Percentiles rank a stretch among this genome's conserved stretches.
phyloP scores from a whole-genome alignment of 2,329 filamentous ascomycete species.

The Chaetothyriales sp. region DNA sequence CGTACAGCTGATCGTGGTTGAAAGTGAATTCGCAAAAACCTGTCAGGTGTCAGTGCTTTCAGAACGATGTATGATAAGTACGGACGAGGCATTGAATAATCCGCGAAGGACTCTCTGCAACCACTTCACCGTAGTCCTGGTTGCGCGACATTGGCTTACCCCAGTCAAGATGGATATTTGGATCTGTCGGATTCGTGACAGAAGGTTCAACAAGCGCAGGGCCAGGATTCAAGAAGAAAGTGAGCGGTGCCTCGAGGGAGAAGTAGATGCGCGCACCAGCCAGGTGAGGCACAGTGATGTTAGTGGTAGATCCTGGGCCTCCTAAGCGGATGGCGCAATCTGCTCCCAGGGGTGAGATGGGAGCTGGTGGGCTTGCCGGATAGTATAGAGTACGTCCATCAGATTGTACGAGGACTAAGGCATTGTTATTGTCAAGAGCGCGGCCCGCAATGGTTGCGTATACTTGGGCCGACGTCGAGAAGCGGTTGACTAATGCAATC shows the following conservation, averaged over 20 bases:
- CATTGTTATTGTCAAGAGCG: slow-evolving; percentile 46
- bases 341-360: slow-evolving; percentile 36
- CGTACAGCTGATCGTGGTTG: slow-evolving; percentile 48
- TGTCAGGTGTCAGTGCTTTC: not conserved
- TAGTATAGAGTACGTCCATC: slow-evolving; percentile 55
- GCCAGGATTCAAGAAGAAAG: slow-evolving; percentile 57
- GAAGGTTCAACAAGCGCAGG: slow-evolving; percentile 63
- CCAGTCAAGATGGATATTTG: slow-evolving; percentile 50
- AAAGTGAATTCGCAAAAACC: slow-evolving; percentile 57
- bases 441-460: slow-evolving; percentile 61
- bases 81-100: no score
- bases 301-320: slow-evolving; percentile 44
- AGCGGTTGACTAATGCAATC: slow-evolving; percentile 53
- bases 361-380: slow-evolving; percentile 43
- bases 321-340: slow-evolving; percentile 54
- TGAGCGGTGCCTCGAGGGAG: slow-evolving; percentile 45
- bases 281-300: slow-evolving; percentile 54
- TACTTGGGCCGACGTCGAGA: slow-evolving; percentile 40
- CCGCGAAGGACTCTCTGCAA: no score
- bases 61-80: not conserved
- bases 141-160: slow-evolving; percentile 12
- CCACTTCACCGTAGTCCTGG: no score
- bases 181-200: slow-evolving; percentile 51
- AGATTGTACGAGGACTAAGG: slow-evolving; percentile 48
- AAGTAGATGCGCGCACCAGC: slow-evolving; percentile 63